Base-by-base conservation (phyloP, 257 asterid species). In the Nicotiana undulata region DNA sequence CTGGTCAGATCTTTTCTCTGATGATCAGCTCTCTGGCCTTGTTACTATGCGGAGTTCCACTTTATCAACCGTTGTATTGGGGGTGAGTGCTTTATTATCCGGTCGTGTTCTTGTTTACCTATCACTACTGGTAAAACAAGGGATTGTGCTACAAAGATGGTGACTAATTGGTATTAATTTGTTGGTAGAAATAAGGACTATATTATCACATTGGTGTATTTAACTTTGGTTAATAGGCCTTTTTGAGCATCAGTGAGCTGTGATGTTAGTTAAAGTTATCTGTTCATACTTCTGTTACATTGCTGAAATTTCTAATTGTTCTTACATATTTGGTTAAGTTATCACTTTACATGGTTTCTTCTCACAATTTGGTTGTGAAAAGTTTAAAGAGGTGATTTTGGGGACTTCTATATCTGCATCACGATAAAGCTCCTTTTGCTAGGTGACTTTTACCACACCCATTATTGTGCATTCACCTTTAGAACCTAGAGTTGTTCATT, bases 1-100 rank as follows among this genome's bases (percentile, higher is more conserved):
- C 63, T 88, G 90, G 91, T 90, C 97, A 10, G 93, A 91, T 76
- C 86, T 93, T 79, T 92, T 83, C 86, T 60, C 88, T 11, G 85
- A 80, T 75, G 72, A 87, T 58, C 82, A 37, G 29, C 85, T 80
- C 20, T 83, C 83, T 53, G 86, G 91, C 63, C 87, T 89, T 61
- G 49, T 91, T 31, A 88, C 88, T 81, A 79, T 89, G 81, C 90
- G 88, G 78, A 90, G 87, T 74, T 92, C 98, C 10, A 81, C 82
- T 18, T 24, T 88, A 72, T 91, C 98, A 49, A 83, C 90, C 76
- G 87, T 86, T 81, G 82, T 88, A 46, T 85, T 93, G 86, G 98
- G 97, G 40, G 98, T 93, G 85, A 88, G 96, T 84, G 59, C 49
- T 80, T 67, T 37, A 28, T 59, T 34, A 8, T 59, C 28, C 59